Base-by-base conservation (phyloP, 352 stramenopile species). In the Albugo laibachii region DNA sequence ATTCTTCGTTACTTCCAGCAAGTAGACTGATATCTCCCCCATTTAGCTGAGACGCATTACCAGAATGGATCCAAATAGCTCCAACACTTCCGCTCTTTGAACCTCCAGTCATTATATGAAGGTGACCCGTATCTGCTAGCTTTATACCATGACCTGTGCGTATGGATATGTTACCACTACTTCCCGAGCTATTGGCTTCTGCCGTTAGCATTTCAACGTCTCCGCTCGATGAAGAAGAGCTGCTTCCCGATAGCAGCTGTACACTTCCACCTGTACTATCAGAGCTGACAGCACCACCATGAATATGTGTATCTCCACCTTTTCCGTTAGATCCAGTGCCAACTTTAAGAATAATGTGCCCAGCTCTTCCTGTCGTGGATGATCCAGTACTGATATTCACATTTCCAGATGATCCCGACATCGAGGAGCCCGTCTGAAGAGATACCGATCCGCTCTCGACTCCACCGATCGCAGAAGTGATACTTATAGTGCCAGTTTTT, bases 111-210 rank as follows among this genome's bases (percentile, higher is more conserved):
- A 45, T 37, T 45, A 94, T n/a, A 35, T 70, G 63, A 11, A 94
- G 50, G 56, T 69, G 72, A 45, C 75, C 75, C 10, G 73, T 81
- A 8, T 69, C 65, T 21, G 63, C 63, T 36, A 49, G 48, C 19
- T 55, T 61, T 45, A 57, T 76, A 10, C 66, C 71, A 15, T 58
- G 59, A 50, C 69, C 72, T 13, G 79, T 93, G 37, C 55, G 58
- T 16, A 96, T 53, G 8, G 58, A 47, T 10, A 95, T 39, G n/a
- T 55, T 72, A 5, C 92, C 91, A 45, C 75, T 88, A 11, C 61
- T 77, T 15, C 65, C 67, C 27, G 55, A 52, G 15, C 64, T 84
- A 12, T 81, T 80, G 37, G 66, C 54, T 41, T 69, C 59, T 36
- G 78, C 47, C n/a, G 69, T 80, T 8, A 43, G 43, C 27, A 85